Evolutionary conservation across 108 stramenopile genomes (phyloP).

Genomic region (Aurantiochytrium sp.): DNA sequence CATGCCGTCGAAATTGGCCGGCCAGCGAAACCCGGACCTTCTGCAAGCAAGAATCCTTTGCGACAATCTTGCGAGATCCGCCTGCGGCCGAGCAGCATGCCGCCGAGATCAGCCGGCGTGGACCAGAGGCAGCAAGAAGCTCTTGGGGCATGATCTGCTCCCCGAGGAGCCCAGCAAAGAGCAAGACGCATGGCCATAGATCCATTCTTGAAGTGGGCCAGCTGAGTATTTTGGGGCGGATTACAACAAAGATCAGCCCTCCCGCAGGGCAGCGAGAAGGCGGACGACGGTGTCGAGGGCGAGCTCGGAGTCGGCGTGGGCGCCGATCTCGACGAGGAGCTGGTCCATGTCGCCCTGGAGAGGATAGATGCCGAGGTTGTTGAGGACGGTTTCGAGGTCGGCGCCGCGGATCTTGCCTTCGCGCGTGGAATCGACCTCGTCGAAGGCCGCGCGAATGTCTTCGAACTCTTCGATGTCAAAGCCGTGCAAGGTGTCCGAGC

Average conservation of each 20-base stretch:
- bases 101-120: too few species aligned
- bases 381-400: background rate
- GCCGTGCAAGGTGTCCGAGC: background rate
- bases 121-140: too few species aligned
- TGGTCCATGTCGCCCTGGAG: constrained; percentile 1
- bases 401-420: background rate
- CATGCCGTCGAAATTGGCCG: too few species aligned
- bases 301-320: background rate
- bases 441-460: background rate
- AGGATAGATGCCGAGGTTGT: background rate
- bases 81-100: too few species aligned
- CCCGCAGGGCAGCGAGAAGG: constrained; percentile 8
- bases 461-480: background rate
- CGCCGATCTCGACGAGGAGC: background rate
- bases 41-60: too few species aligned
- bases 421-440: background rate
- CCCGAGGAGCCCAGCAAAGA: too few species aligned
- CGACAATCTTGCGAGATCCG: too few species aligned
- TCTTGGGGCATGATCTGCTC: too few species aligned
- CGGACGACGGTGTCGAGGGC: background rate
- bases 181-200: too few species aligned
- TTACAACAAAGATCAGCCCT: background rate
- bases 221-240: too few species aligned
- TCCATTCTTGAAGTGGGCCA: too few species aligned
- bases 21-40: too few species aligned